Conservation (phyloP, 306 rosid species). For the Carpinus fangiana region DNA sequence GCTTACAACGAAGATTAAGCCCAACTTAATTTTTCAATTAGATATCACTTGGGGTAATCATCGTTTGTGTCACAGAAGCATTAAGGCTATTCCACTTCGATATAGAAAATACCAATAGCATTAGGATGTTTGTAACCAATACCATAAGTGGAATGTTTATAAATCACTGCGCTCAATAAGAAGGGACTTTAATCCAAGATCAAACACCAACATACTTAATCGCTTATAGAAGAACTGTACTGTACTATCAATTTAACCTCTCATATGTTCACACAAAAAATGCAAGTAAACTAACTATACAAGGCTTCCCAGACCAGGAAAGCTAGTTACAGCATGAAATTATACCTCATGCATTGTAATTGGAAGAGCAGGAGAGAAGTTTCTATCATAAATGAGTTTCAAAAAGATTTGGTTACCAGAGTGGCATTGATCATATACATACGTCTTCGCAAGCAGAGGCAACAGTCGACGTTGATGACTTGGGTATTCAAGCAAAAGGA, state of each 20-base stretch:
- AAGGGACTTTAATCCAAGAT: not conserved
- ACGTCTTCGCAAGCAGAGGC: slow-evolving; percentile 94
- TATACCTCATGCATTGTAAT: not conserved
- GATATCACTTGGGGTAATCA: not conserved
- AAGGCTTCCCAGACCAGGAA: not conserved
- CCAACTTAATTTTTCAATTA: not conserved
- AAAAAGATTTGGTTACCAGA: slow-evolving; percentile 20
- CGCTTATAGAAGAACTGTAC: not conserved
- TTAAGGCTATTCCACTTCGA: not conserved
- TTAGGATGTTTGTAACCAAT: not conserved
- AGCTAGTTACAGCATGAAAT: not conserved
- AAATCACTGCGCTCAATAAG: not conserved
- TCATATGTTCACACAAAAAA: not conserved
- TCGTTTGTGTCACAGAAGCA: not conserved
- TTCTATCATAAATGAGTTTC: not conserved
- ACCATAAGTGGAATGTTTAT: not conserved
- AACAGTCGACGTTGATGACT: slow-evolving; percentile 80
- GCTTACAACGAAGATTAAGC: not conserved
- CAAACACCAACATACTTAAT: not conserved
- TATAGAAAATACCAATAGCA: not conserved
- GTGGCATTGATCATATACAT: slow-evolving; percentile 33
- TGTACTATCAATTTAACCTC: not conserved
- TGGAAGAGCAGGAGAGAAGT: not conserved
- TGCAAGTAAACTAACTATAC: not conserved
- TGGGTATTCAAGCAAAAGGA: slow-evolving; percentile 86